Conservation (phyloP, 225 moss, liverwort and hornwort genomes). For the Takakia lepidozioides region DNA sequence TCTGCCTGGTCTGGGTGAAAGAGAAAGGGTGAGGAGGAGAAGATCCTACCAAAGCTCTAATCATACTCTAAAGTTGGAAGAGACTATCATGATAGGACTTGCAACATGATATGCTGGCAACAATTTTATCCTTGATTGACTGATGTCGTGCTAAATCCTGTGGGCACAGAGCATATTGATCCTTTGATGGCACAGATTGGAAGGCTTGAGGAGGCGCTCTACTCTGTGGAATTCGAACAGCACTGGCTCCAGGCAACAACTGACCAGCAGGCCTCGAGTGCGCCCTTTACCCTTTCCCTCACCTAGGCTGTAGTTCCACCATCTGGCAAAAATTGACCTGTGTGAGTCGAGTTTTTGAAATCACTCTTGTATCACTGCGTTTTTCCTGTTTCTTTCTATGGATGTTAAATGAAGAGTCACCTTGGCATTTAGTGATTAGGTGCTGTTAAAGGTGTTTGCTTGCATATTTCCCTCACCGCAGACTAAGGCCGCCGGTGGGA, state of each 20-base stretch:
- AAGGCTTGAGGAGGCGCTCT: slow-evolving; percentile 38
- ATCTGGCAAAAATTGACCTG: neutral
- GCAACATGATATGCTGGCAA: neutral
- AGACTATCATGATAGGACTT: no score
- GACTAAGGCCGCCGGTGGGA: slow-evolving; percentile 22
- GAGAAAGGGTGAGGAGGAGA: no score
- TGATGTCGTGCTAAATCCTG: no score
- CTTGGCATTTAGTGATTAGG: no score
- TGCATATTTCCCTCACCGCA: no score
- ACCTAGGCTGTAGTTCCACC: slow-evolving; percentile 2
- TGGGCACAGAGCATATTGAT: slow-evolving; percentile 42
- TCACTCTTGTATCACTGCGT: neutral
- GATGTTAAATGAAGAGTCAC: no score
- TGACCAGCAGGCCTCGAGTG: slow-evolving; percentile 27
- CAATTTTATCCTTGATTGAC: no score
- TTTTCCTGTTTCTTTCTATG: no score
- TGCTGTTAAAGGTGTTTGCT: no score
- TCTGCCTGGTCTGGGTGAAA: no score
- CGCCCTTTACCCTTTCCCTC: neutral
- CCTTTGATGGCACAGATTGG: slow-evolving; percentile 39
- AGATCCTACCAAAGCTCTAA: neutral
- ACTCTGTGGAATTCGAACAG: slow-evolving; percentile 49
- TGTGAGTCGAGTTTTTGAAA: neutral
- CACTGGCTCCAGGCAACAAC: slow-evolving; percentile 48
- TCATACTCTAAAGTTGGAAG: neutral